Base-by-base conservation (phyloP, 331 rosid species). In the Malus hybrid region DNA sequence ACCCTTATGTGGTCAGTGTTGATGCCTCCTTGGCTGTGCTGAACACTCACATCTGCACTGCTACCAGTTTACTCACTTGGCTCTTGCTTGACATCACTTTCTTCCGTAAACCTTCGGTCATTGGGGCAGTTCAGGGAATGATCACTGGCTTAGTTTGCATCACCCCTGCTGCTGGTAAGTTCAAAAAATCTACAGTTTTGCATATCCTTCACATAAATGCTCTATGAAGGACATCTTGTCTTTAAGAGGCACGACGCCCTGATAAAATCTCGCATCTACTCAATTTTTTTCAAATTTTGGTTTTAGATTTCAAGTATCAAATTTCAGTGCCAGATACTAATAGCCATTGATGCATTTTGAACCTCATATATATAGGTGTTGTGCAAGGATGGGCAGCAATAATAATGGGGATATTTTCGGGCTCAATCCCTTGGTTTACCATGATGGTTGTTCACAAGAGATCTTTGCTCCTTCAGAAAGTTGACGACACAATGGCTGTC, bases 401-500 rank as follows among this genome's bases (percentile, higher is more conserved):
- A 31, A 9, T 80, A 69, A 80, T 74, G 83, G 83, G 83, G n/a
- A 4, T 80, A 13, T 18, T 33, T 39, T 80, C 83, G 0, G 83
- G 83, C 7, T 80, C 83, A 34, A 80, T 80, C 36, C 83, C 80
- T 36, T 80, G 83, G 83, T 74, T 74, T 67, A 80, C 83, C 27
- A 80, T 80, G 83, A 80, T 80, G 83, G 83, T 80, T 28, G 68
- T 80, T 10, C 83, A 80, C 28, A 74, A 80, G 79, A 62, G 52
- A 36, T 80, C 76, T 13, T 9, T 0, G 9, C 72, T 80, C 29
- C 83, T 80, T 63, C 83, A 80, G 67, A 74, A 62, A 68, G 83
- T 80, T 11, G 83, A 80, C 56, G 83, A 74, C 83, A 80, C 83
- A 65, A 80, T 80, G 83, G 83, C 83, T 39, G 76, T 80, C 19